Conservation (phyloP, 805 yeast genomes). For the Pichia eremophila region DNA sequence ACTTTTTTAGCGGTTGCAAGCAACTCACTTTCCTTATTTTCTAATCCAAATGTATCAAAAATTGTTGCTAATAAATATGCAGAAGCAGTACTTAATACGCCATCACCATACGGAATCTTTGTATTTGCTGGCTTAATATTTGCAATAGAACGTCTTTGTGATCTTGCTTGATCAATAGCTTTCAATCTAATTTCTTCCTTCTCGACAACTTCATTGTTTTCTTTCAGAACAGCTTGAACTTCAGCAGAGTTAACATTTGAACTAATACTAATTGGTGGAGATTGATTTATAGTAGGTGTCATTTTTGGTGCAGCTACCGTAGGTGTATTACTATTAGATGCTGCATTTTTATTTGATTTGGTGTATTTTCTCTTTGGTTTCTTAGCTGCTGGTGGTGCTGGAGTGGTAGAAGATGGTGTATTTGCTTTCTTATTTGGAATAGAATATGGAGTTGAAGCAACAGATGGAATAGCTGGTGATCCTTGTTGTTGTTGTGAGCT, state of each 20-base stretch:
- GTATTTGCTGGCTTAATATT: background rate
- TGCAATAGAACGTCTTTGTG: conserved; percentile 35
- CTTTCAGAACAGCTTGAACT: conserved; percentile 22
- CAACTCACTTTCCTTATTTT: conserved; percentile 28
- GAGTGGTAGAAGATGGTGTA: background rate
- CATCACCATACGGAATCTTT: background rate
- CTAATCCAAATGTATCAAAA: conserved; percentile 39
- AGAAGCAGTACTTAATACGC: conserved; percentile 34
- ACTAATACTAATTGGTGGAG: conserved; percentile 7
- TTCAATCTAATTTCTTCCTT: conserved; percentile 22
- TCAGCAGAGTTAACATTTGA: conserved; percentile 8
- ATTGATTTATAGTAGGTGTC: background rate
- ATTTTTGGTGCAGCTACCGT: conserved; percentile 6
- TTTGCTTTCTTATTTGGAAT: background rate
- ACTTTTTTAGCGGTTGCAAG: conserved; percentile 7
- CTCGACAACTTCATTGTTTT: conserved; percentile 21
- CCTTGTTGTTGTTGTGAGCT: background rate
- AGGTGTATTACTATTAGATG: background rate
- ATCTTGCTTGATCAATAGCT: conserved; percentile 31
- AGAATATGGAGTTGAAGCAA: conserved; percentile 7
- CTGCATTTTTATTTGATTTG: background rate
- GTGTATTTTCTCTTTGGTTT: conserved; percentile 2
- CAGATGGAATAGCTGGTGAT: conserved; percentile 2
- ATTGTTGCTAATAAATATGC: conserved; percentile 42
- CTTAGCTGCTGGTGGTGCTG: background rate